phyloP scores from a whole-genome alignment of 2,329 filamentous ascomycete genomes.

The Colletotrichum spaethianum region DNA sequence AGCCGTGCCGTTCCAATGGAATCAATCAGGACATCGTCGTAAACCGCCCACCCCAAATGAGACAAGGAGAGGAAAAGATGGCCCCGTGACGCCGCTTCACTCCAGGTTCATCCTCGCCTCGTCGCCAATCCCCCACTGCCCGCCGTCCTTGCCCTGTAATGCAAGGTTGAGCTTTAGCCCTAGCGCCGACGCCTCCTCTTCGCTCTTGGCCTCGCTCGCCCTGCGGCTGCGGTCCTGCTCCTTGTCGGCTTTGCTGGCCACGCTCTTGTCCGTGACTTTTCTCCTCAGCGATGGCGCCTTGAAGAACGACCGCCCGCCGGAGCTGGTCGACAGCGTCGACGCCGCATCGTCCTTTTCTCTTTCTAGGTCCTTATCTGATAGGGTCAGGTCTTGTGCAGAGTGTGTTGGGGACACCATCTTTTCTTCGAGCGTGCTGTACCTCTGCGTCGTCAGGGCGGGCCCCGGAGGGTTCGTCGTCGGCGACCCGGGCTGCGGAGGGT shows the following conservation, averaged over 20 bases:
- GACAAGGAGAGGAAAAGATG: not conserved
- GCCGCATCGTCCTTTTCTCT: conserved; percentile 57
- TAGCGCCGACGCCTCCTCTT: conserved; percentile 60
- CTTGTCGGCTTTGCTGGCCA: conserved; percentile 47
- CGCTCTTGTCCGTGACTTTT: conserved; percentile 52
- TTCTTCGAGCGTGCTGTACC: conserved; percentile 55
- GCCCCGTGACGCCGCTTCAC: conserved; percentile 52
- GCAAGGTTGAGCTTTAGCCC: conserved; percentile 64
- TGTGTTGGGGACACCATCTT: conserved; percentile 52
- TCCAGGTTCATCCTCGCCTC: conserved; percentile 88
- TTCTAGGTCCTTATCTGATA: conserved; percentile 34
- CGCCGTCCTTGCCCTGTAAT: conserved; percentile 70
- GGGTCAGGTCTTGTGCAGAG: conserved; percentile 43
- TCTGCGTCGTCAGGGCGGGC: conserved; percentile 44
- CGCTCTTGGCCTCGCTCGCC: conserved; percentile 58
- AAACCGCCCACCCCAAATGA: not conserved
- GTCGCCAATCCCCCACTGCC: conserved; percentile 84
- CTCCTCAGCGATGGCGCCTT: conserved; percentile 57
- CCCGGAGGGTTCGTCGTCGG: conserved; percentile 32
- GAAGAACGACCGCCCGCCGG: conserved; percentile 57
- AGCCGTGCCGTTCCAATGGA: not conserved
- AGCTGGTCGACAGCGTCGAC: conserved; percentile 65
- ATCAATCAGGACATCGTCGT: not conserved
- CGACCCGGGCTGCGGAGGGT: conserved; percentile 17
- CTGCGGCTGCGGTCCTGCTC: conserved; percentile 52